Percentiles rank a stretch among this genome's conserved stretches.
Evolutionary conservation across 345 rosid species (phyloP).

Genomic region (Trapa incisa): DNA sequence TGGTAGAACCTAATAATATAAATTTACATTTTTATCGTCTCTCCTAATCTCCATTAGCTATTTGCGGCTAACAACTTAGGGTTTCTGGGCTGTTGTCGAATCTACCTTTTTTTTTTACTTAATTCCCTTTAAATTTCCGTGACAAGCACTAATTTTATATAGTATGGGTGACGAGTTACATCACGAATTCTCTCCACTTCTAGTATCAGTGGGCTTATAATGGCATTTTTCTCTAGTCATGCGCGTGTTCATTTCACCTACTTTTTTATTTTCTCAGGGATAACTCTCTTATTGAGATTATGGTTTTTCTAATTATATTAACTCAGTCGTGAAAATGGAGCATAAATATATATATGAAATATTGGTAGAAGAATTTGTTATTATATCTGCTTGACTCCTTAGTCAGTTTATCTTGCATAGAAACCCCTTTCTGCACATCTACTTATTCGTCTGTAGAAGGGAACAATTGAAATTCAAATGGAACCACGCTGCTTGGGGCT

Average conservation of each 20-base stretch:
- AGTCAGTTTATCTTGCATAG: too few relatives aligned
- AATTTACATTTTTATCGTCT: too few relatives aligned
- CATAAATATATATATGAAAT: not conserved
- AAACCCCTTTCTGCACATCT: too few relatives aligned
- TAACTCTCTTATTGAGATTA: not conserved
- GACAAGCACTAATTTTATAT: not conserved
- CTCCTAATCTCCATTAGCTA: not conserved
- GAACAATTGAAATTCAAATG: too few relatives aligned
- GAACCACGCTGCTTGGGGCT: not conserved
- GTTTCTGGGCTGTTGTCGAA: not conserved
- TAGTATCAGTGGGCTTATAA: not conserved
- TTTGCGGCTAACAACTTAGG: not conserved
- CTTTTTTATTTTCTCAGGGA: not conserved
- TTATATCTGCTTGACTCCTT: not conserved
- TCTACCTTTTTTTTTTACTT: not conserved
- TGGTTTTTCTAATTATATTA: not conserved
- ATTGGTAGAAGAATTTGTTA: not conserved
- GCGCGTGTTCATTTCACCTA: not conserved
- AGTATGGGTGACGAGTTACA: not conserved
- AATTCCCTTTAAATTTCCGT: not conserved
- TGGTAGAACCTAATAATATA: too few relatives aligned
- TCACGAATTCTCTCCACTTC: not conserved
- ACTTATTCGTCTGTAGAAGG: not conserved
- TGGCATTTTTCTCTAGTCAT: not conserved
- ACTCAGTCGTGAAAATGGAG: not conserved